A percentile compares a stretch with the other conserved stretches of the same genome.
These are phyloP conservation scores for Aspergillus versicolor DNA, from an alignment of 2,329 filamentous ascomycete species.

Conservation along the genomic window DNA sequence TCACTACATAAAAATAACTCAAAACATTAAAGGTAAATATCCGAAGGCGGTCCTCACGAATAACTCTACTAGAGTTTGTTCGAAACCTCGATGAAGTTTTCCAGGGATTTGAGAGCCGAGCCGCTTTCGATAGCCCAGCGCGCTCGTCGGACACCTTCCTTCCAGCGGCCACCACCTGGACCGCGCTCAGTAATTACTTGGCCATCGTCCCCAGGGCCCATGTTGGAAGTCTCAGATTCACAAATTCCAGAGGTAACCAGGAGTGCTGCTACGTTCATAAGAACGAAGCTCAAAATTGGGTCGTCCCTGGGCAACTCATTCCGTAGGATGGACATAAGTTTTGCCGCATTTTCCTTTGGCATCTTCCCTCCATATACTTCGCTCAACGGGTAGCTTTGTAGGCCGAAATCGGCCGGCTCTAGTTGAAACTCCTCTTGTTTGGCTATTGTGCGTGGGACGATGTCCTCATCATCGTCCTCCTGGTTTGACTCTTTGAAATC, in stretches of 20 bases:
- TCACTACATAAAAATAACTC: background rate
- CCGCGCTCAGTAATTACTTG: slow-evolving; percentile 78
- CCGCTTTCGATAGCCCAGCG: slow-evolving; percentile 86
- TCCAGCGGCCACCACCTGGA: slow-evolving; percentile 86
- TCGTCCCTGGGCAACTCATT: slow-evolving; percentile 73
- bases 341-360: slow-evolving; percentile 82
- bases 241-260: slow-evolving; percentile 84
- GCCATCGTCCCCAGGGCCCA: slow-evolving; percentile 79
- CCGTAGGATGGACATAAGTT: slow-evolving; percentile 72
- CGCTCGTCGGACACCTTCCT: slow-evolving; percentile 85
- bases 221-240: slow-evolving; percentile 74
- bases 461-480: slow-evolving; percentile 44
- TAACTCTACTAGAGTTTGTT: slow-evolving; percentile 49
- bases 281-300: slow-evolving; percentile 87
- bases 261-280: slow-evolving; percentile 89
- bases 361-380: slow-evolving; percentile 82
- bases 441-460: slow-evolving; percentile 44
- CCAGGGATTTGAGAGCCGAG: slow-evolving; percentile 79
- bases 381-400: slow-evolving; percentile 69
- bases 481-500: slow-evolving; percentile 40
- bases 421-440: slow-evolving; percentile 76
- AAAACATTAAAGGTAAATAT: background rate
- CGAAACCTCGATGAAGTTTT: slow-evolving; percentile 78
- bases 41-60: background rate
- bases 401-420: slow-evolving; percentile 81